phyloP scores from a whole-genome alignment of 2,329 filamentous ascomycete genomes.

The Aspergillus carbonarius region DNA sequence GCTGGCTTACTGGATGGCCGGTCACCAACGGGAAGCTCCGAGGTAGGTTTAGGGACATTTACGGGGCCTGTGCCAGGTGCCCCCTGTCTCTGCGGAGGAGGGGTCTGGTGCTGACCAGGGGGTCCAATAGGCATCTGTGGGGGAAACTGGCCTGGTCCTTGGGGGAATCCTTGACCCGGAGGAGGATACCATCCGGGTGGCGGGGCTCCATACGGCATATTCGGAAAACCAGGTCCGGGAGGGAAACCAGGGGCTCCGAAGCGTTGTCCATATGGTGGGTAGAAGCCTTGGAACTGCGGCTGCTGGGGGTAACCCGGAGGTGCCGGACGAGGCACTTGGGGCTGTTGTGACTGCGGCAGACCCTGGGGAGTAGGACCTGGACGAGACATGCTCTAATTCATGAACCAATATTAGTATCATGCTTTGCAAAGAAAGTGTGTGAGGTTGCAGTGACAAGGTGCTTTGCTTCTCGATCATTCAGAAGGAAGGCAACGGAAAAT shows the following conservation, averaged over 20 bases:
- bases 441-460: slow-evolving; percentile 11
- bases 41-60: slow-evolving; percentile 37
- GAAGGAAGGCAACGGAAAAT: slow-evolving; percentile 99
- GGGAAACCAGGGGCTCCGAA: slow-evolving; percentile 53
- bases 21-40: slow-evolving; percentile 45
- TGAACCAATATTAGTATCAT: slow-evolving; percentile 22
- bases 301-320: slow-evolving; percentile 44
- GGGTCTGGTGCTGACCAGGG: slow-evolving; percentile 46
- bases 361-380: slow-evolving; percentile 41
- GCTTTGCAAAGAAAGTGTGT: neutral
- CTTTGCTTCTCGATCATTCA: slow-evolving; percentile 57
- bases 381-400: slow-evolving; percentile 43
- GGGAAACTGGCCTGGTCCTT: slow-evolving; percentile 64
- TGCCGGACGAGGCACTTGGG: slow-evolving; percentile 37
- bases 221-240: slow-evolving; percentile 65
- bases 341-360: slow-evolving; percentile 44
- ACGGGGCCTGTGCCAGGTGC: slow-evolving; percentile 28
- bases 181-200: slow-evolving; percentile 73
- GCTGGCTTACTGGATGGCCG: slow-evolving; percentile 37
- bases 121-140: slow-evolving; percentile 59
- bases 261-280: slow-evolving; percentile 47
- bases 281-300: slow-evolving; percentile 45
- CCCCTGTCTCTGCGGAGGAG: slow-evolving; percentile 37
- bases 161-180: slow-evolving; percentile 72
- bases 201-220: slow-evolving; percentile 75